phyloP scores from a whole-genome alignment of 768 basidiomycete genomes.

The Suillus cothurnatus region DNA sequence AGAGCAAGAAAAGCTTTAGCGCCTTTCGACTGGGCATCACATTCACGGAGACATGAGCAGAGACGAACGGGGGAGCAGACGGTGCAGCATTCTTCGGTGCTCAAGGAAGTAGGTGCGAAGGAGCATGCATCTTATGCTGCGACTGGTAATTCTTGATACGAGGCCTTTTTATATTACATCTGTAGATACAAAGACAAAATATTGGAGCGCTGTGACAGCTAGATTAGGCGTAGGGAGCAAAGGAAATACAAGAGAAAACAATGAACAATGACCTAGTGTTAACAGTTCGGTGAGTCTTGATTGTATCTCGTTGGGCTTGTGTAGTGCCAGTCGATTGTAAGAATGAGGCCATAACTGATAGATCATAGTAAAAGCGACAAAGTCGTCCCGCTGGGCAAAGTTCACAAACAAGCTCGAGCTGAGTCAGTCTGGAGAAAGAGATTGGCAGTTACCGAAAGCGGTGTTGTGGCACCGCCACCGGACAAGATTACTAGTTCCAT shows the following conservation, averaged over 20 bases:
- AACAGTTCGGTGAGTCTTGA: not conserved
- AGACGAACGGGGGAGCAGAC: constrained; percentile 92
- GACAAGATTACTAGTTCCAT: constrained; percentile 1
- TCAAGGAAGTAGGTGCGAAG: not conserved
- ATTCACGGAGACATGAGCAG: constrained; percentile 96
- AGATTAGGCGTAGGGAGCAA: not conserved
- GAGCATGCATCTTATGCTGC: not conserved
- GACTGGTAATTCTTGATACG: not conserved
- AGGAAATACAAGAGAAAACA: not conserved
- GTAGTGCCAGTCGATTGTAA: not conserved
- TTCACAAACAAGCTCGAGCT: not conserved
- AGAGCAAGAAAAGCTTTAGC: constrained; percentile 86
- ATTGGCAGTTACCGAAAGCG: constrained; percentile 1
- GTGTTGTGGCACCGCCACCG: constrained; percentile 1
- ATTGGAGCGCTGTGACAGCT: not conserved
- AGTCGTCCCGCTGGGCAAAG: not conserved
- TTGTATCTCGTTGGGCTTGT: not conserved
- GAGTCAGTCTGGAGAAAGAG: not conserved
- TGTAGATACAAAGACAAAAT: not conserved
- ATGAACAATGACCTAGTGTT: not conserved
- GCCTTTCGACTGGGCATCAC: constrained; percentile 78
- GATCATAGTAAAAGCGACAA: not conserved
- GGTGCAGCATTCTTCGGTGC: constrained; percentile 79
- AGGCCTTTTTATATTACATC: not conserved
- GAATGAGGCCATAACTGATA: not conserved